Base-by-base conservation (phyloP, 2,329 filamentous ascomycete species). In the Stachybotrys echinatus region DNA sequence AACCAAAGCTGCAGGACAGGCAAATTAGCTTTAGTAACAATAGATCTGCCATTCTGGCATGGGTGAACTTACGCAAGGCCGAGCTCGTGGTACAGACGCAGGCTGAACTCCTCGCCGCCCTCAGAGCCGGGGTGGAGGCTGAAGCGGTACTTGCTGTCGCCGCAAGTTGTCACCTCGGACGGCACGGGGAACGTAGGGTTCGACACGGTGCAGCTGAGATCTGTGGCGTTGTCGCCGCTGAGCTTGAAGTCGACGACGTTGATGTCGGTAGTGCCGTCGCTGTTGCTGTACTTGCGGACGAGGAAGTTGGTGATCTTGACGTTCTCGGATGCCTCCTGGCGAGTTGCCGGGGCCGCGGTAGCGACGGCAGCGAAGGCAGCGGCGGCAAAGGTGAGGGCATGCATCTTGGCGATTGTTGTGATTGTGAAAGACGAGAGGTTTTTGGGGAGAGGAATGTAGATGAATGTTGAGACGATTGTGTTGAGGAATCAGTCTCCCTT, bases 111-210 rank as follows among this genome's bases (percentile, higher is more conserved):
- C 8, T 42, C 23, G 39, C 48, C 43, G 1, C 49, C 19, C 14
- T 18, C 23, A 10, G n/a, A 7, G 22, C 58, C 59, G 4, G 48
- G 27, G 21, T 50, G 39, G 23, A 66, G 47, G 18, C 45, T 45
- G 60, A 66, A 66, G 42, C 60, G 50, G 58, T 66, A 66, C 52
- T 57, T 56, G 54, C 53, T 54, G 10, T 57, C 56, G 48, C 57
- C 58, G 57, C 63, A 65, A 45, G 54, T 54, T 43, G 58, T 47
- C 42, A 58, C 51, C 21, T 54, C 46, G 47, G 54, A 57, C 23
- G 51, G 52, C 17, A 23, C 19, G 23, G 60, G 62, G 27, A 61
- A 49, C 12, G 1, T 51, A 4, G 54, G 57, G 45, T 53, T 48
- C 34, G 20, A 21, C 19, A 21, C 51, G 3, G 21, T 2, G 54